Evolutionary conservation across 108 stramenopile genomes (phyloP).

Genomic region (Stephanodiscus minutulus): DNA sequence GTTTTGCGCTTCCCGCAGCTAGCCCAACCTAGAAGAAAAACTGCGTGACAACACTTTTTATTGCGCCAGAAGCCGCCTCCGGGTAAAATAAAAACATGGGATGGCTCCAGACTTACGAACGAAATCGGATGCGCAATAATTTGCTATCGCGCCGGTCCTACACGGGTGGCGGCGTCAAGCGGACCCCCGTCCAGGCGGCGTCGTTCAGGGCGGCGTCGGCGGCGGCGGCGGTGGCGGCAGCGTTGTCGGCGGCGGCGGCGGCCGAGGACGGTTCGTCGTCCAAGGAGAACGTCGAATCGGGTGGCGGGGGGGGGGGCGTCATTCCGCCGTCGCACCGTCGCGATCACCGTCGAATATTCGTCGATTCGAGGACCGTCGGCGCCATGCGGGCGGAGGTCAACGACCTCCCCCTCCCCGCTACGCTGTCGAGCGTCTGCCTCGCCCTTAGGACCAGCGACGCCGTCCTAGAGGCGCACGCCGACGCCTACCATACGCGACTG

Average conservation of each 20-base stretch:
- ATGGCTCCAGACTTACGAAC: not conserved
- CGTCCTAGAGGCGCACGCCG: conserved; percentile 9
- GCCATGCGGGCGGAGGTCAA: conserved; percentile 25
- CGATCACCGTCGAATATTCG: conserved; percentile 4
- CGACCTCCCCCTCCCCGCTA: conserved; percentile 31
- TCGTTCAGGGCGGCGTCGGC: too few species aligned
- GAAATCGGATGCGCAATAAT: not conserved
- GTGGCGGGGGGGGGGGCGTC: not conserved
- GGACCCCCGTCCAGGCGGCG: not conserved
- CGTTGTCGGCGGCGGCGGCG: not conserved
- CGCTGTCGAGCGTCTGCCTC: conserved; percentile 21
- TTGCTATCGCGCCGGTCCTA: not conserved
- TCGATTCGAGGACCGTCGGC: conserved; percentile 7
- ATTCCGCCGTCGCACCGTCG: not conserved
- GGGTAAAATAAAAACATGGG: not conserved
- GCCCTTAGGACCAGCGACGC: conserved; percentile 3
- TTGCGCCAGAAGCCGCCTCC: too few species aligned
- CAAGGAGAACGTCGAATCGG: not conserved
- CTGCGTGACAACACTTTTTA: too few species aligned
- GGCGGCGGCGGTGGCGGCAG: not conserved
- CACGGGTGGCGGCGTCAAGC: not conserved
- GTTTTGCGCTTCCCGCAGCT: too few species aligned
- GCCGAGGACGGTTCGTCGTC: not conserved
- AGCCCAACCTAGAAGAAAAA: too few species aligned
- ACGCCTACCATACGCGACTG: not conserved